Base-by-base conservation (phyloP, 768 basidiomycete genomes). In the Mycena pura region DNA sequence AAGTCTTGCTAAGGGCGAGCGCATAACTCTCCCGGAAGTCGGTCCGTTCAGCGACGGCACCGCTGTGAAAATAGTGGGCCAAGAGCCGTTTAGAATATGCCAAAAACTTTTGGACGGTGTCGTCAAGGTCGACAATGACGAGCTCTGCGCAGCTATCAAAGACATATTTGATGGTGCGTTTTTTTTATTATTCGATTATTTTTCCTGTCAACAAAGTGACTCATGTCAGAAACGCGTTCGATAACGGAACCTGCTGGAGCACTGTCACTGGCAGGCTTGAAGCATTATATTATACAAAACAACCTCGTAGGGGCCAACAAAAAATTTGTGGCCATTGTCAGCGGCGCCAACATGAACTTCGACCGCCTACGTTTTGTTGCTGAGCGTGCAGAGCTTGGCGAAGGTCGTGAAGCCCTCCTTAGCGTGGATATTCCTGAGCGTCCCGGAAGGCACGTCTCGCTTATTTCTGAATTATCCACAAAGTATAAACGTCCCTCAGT, bases 341-440 rank as follows among this genome's bases (percentile, higher is more conserved):
- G 93, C 69, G 97, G 97, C 21, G 97, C 96, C 17, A 99, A 99
- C 77, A 97, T 99, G 93, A 99, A 99, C 78, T 99, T 99, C 75
- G 93, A 95, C 70, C 87, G 96, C 40, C 76, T 99, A 44, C 87
- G 97, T 10, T 99, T 99, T 72, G 96, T 99, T n/a, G 92, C 97
- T 19, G 97, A 99, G 73, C 95, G 97, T 57, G 97, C 97, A 3
- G 95, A 98, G 74, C 82, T 99, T 19, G 97, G 97, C 63, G 97
- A 99, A 75, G 91, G 96, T 11, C 84, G 91, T 51, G 97, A 99
- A 76, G 97, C 92, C 0, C 82, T 99, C 44, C 82, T 99, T 66
- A 92, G 92, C 69, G 92, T 98, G n/a, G 91, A 93, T 69, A 91
- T 99, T 52, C 95, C 97, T 22, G 97, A 99, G 73, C 81, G 77